phyloP scores from a whole-genome alignment of 305 asterid genomes.

The Solanum hybrid region DNA sequence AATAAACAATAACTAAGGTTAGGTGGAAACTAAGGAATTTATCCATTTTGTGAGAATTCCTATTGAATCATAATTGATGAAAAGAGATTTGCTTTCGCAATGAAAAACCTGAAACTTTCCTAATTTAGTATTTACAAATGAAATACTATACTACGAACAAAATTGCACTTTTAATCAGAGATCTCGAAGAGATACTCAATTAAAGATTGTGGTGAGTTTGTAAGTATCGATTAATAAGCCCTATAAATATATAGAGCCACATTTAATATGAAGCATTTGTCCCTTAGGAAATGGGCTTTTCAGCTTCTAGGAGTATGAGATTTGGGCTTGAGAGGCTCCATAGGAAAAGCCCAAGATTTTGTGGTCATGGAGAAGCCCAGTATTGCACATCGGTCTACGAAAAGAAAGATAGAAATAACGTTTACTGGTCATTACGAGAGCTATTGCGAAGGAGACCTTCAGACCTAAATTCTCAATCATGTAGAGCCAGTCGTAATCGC shows the following conservation, averaged over 20 bases:
- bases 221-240: not conserved
- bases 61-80: not conserved
- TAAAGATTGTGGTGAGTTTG: not conserved
- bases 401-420: not conserved
- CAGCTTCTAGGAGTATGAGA: not conserved
- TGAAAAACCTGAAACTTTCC: not conserved
- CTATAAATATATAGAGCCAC: too few relatives aligned
- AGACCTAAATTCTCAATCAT: not conserved
- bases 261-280: too few relatives aligned
- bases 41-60: not conserved
- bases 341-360: not conserved
- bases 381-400: not conserved
- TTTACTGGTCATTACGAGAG: not conserved
- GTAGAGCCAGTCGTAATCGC: not conserved
- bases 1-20: too few relatives aligned
- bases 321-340: not conserved
- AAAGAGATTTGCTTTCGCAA: not conserved
- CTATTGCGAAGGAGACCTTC: not conserved
- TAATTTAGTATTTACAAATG: not conserved
- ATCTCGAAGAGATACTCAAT: accelerated
- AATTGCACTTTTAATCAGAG: not conserved
- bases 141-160: not conserved
- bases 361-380: not conserved
- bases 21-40: too few relatives aligned
- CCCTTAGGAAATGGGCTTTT: not conserved